Base-by-base conservation (phyloP, 495 filamentous ascomycete genomes). In the Penicillium mononematosum region DNA sequence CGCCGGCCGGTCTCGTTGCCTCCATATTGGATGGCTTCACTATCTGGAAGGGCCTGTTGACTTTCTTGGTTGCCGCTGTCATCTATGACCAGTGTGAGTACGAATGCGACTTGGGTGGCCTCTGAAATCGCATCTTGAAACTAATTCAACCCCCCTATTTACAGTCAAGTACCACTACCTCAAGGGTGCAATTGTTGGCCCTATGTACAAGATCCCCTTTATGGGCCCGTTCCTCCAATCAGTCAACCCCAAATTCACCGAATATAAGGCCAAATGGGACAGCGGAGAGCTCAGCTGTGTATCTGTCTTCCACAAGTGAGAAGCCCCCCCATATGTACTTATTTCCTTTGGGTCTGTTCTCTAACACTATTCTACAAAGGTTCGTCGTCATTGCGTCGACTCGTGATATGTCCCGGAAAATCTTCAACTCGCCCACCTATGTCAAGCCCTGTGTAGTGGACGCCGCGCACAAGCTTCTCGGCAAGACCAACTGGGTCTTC, bases 361-460 rank as follows among this genome's bases (percentile, higher is more conserved):
- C 66, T 64, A 64, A 57, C 17, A 14, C 16, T 42, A 14, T 34
- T 56, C 34, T 12, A 17, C 5, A 7, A 62, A 97, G 92, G 75
- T 98, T 98, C 72, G 94, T 98, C 61, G 91, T 98, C 32, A 96
- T 98, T 69, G 94, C 92, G 19, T 96, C 93, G 17, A 91, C 88
- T 45, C 89, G 95, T 66, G 94, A 98, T 73, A 89, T 98, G 82
- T 89, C 95, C 55, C 86, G 95, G 54, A 98, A 98, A 71, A 87
- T 98, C 63, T 92, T 98, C 85, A 98, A 98, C 76, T 93, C 92
- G 56, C 94, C 94, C 17, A 63, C 73, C 45, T 98, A 86, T 65
- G 94, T 96, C 62, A 96, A 96, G 78, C 94, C 94, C 31, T 98
- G 94, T 72, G 92, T 98, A 47, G 94, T 98, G 57, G 95, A 98